These are phyloP conservation scores for Alternaria angustiovoidea DNA, from an alignment of 2,329 filamentous ascomycete genomes.

Conservation along the genomic window DNA sequence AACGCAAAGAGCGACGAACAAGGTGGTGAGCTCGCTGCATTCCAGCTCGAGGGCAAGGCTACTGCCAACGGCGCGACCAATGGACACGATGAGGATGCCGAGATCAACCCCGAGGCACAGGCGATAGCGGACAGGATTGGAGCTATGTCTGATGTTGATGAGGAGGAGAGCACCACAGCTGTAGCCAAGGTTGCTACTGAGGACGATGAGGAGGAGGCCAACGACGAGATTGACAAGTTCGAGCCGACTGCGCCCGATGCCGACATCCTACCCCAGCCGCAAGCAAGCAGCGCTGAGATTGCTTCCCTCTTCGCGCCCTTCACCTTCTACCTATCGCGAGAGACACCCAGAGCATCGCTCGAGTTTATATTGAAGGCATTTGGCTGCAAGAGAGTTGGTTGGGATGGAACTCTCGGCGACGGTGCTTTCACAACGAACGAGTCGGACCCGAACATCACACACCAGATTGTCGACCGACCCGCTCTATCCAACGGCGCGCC, in stretches of 20 bases:
- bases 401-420: conserved; percentile 89
- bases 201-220: conserved; percentile 46
- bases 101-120: conserved; percentile 55
- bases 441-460: conserved; percentile 86
- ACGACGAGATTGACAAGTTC: conserved; percentile 82
- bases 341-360: conserved; percentile 87
- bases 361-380: conserved; percentile 95
- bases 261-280: conserved; percentile 84
- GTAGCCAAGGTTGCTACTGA: conserved; percentile 20
- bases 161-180: conserved; percentile 49
- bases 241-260: conserved; percentile 83
- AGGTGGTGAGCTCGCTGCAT: conserved; percentile 88
- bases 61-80: conserved; percentile 47
- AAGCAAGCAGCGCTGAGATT: conserved; percentile 69
- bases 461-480: conserved; percentile 94
- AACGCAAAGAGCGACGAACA: conserved; percentile 85
- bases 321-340: conserved; percentile 91
- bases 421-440: conserved; percentile 93
- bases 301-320: conserved; percentile 84
- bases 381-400: conserved; percentile 94
- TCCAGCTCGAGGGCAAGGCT: conserved; percentile 83
- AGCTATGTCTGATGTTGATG: conserved; percentile 44
- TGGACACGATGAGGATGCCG: conserved; percentile 32
- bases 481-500: conserved; percentile 62
- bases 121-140: conserved; percentile 59